Base-by-base conservation (phyloP, 108 stramenopile species). In the Chaetoceros muelleri region DNA sequence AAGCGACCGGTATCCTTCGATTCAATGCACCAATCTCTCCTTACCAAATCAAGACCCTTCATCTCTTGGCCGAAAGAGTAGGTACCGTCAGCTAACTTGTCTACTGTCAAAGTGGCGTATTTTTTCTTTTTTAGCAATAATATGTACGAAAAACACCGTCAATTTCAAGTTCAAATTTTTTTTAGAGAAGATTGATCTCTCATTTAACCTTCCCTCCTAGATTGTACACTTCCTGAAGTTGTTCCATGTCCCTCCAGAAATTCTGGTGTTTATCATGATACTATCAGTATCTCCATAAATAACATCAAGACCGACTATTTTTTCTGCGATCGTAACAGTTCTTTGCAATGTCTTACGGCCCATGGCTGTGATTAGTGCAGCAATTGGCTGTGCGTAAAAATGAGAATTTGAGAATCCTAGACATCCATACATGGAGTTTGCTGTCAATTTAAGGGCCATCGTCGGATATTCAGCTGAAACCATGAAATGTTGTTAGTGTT, bases 371-470 rank as follows among this genome's bases (percentile, higher is more conserved):
- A 99, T 85, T 27, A 98, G 76, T 5, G 98, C 98, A 26, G 98
- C 98, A 59, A 99, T 95, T 21, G 98, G 97, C 64, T 95, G 87
- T 28, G 98, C 98, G 61, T 79, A 99, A 71, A 99, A 99, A 2
- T 96, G 82, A 46, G 92, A 95, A 65, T 88, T 67, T 24, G 89
- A 80, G 71, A 99, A 99, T 25, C 97, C 98, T 21, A 99, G 82
- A 69, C 98, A 99, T 31, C 98, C 98, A 65, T 99, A 99, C 98
- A 99, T 99, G n/a, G 95, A 96, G 88, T 99, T 99, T 61, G 98
- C 98, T 20, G 96, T 97, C 46, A 99, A 74, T 62, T 99, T 99
- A 46, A 99, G 73, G 2, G 98, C 98, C 74, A 86, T 86, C 98
- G 98, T 23, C 95, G 92, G 73, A 99, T 97, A 66, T 99, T 93